Evolutionary conservation across 345 rosid genomes (phyloP).

Genomic region (Acer negundo): DNA sequence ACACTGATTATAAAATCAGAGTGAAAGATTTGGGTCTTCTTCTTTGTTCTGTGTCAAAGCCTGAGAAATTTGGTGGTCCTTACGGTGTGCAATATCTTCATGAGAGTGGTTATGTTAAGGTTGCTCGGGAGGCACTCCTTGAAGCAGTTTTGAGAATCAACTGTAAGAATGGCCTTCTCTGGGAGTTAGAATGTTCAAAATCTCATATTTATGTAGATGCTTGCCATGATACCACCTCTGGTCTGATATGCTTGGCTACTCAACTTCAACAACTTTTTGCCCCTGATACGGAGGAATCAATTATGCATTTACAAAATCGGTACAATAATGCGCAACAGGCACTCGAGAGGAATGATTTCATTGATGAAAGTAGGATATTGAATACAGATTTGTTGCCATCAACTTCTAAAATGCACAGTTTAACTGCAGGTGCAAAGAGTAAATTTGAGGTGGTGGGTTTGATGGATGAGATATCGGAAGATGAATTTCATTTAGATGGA

Average conservation of each 20-base stretch:
- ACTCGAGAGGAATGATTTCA: conserved; percentile 43
- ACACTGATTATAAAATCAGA: conserved; percentile 58
- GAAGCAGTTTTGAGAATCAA: conserved; percentile 64
- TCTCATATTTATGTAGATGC: conserved; percentile 69
- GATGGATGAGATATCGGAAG: conserved; percentile 82
- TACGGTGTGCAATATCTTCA: conserved; percentile 67
- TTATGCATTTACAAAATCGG: conserved; percentile 82
- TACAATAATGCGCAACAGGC: conserved; percentile 68
- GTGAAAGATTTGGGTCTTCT: conserved; percentile 90
- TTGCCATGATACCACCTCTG: conserved; percentile 85
- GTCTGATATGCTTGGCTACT: conserved; percentile 66
- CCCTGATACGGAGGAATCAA: conserved; percentile 88
- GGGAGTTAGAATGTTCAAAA: conserved; percentile 82
- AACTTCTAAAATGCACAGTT: conserved; percentile 42
- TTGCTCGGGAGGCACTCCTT: conserved; percentile 71
- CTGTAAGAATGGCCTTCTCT: conserved; percentile 55
- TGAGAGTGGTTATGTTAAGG: conserved; percentile 71
- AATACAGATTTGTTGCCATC: conserved; percentile 31
- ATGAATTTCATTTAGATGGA: conserved; percentile 60
- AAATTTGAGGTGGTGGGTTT: conserved; percentile 45
- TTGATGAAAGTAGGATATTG: conserved; percentile 30
- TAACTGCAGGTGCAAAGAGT: conserved; percentile 32
- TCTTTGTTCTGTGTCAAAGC: conserved; percentile 51
- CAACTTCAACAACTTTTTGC: conserved; percentile 87
- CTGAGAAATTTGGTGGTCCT: conserved; percentile 47